Percentiles rank a stretch among this genome's conserved stretches.
These are phyloP conservation scores for Amauroascus verrucosus DNA, from an alignment of 2,329 filamentous ascomycete species.

Conservation along the genomic window DNA sequence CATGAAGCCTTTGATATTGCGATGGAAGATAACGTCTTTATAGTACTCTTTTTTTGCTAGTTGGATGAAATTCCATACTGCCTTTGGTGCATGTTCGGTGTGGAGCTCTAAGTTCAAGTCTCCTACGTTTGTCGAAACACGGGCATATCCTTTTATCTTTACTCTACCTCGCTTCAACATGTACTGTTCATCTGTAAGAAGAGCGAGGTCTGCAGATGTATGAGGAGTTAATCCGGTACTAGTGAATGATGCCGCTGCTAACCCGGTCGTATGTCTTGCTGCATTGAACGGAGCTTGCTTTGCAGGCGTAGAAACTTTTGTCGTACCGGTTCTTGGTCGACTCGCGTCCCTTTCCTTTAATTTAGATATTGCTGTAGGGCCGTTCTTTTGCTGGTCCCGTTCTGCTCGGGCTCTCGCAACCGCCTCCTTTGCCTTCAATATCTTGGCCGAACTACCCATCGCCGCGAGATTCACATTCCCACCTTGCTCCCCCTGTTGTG, in stretches of 20 bases:
- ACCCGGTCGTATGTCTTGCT: conserved; percentile 79
- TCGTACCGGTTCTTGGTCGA: conserved; percentile 20
- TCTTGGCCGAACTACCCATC: conserved; percentile 69
- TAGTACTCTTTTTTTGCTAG: conserved; percentile 87
- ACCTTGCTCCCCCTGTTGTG: conserved; percentile 57
- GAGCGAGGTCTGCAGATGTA: conserved; percentile 74
- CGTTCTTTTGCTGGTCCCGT: conserved; percentile 50
- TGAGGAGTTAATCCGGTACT: conserved; percentile 88
- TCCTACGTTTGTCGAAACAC: conserved; percentile 77
- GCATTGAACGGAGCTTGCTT: conserved; percentile 61
- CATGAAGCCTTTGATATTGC: conserved; percentile 95
- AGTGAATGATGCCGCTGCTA: conserved; percentile 87
- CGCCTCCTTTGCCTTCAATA: conserved; percentile 80
- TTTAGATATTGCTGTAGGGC: conserved; percentile 36
- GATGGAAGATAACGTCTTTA: conserved; percentile 70
- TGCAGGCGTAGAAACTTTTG: conserved; percentile 18
- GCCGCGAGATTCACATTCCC: conserved; percentile 68
- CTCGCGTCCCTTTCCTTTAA: conserved; percentile 8
- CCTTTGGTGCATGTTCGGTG: conserved; percentile 80
- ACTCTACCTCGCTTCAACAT: conserved; percentile 86
- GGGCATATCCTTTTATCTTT: conserved; percentile 81
- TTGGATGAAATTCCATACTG: conserved; percentile 94
- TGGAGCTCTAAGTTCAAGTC: conserved; percentile 81
- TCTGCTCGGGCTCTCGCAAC: conserved; percentile 82
- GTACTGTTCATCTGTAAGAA: conserved; percentile 88